Percentiles rank a stretch among this genome's conserved stretches.
These are phyloP conservation scores for Phytophthora sp. DNA, from an alignment of 352 stramenopile genomes.

Conservation along the genomic window DNA sequence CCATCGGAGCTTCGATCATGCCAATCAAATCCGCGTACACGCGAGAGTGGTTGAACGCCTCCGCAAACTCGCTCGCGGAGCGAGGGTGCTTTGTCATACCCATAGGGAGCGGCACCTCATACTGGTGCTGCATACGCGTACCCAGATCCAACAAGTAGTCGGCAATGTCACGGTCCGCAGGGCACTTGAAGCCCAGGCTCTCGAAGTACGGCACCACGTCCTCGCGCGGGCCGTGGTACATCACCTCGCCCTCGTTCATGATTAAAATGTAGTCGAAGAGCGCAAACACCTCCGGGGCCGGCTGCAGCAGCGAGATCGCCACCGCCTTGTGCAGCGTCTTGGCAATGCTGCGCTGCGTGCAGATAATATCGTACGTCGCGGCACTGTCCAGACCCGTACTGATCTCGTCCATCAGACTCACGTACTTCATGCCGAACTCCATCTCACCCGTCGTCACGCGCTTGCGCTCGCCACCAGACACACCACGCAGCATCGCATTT, in stretches of 20 bases:
- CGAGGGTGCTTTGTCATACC: constrained; percentile 22
- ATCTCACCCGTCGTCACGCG: constrained; percentile 83
- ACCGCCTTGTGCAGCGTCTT: constrained; percentile 40
- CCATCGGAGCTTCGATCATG: constrained; percentile 22
- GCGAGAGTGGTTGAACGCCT: constrained; percentile 33
- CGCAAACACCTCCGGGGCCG: constrained; percentile 52
- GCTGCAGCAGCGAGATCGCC: constrained; percentile 81
- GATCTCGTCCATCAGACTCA: constrained; percentile 68
- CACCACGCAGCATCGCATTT: constrained; percentile 45
- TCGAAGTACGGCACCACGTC: constrained; percentile 14
- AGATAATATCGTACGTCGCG: constrained; percentile 48
- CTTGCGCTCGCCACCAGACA: constrained; percentile 61
- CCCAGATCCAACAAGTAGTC: constrained; percentile 35
- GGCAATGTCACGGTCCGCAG: constrained; percentile 9
- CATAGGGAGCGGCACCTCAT: constrained; percentile 20
- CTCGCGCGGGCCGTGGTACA: constrained; percentile 24
- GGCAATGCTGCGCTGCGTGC: constrained; percentile 33
- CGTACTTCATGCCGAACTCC: constrained; percentile 75
- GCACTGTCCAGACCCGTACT: constrained; percentile 44
- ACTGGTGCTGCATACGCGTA: constrained; percentile 36
- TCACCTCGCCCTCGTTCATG: constrained; percentile 40
- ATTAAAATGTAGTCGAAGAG: constrained; percentile 46
- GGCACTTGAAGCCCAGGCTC: constrained; percentile 7
- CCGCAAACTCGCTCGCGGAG: constrained; percentile 33
- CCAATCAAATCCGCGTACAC: constrained; percentile 21